Evolutionary conservation across 768 basidiomycete species (phyloP).

Genomic region (Pluteus cervinus): DNA sequence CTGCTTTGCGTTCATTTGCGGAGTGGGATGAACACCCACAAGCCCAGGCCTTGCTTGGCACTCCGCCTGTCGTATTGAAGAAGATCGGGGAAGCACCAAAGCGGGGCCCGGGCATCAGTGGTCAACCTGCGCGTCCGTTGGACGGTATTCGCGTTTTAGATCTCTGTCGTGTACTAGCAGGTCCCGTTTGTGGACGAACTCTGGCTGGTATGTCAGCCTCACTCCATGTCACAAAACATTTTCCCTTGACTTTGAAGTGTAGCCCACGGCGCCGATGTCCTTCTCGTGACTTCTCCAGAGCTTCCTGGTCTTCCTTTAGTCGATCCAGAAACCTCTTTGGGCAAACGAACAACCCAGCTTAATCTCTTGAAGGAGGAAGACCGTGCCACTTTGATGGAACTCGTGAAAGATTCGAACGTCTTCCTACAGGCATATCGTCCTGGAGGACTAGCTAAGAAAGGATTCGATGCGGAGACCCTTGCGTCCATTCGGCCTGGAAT

Average conservation of each 20-base stretch:
- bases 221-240: background rate
- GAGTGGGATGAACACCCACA: constrained; percentile 49
- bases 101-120: constrained; percentile 15
- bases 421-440: constrained; percentile 61
- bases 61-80: constrained; percentile 35
- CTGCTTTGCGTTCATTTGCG: constrained; percentile 40
- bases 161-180: constrained; percentile 52
- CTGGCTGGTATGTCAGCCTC: constrained; percentile 38
- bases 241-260: background rate
- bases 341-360: constrained; percentile 58
- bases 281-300: constrained; percentile 47
- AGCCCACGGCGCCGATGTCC: constrained; percentile 56
- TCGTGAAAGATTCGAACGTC: constrained; percentile 42
- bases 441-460: constrained; percentile 38
- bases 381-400: constrained; percentile 21
- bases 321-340: constrained; percentile 55
- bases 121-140: constrained; percentile 25
- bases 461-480: constrained; percentile 40
- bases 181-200: constrained; percentile 49
- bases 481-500: constrained; percentile 35
- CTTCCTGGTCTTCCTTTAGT: constrained; percentile 45
- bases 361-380: constrained; percentile 35
- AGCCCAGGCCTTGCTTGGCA: constrained; percentile 29
- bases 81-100: constrained; percentile 45
- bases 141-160: constrained; percentile 51